Conservation (phyloP, 345 rosid genomes). For the Anastatica hierochuntica region DNA sequence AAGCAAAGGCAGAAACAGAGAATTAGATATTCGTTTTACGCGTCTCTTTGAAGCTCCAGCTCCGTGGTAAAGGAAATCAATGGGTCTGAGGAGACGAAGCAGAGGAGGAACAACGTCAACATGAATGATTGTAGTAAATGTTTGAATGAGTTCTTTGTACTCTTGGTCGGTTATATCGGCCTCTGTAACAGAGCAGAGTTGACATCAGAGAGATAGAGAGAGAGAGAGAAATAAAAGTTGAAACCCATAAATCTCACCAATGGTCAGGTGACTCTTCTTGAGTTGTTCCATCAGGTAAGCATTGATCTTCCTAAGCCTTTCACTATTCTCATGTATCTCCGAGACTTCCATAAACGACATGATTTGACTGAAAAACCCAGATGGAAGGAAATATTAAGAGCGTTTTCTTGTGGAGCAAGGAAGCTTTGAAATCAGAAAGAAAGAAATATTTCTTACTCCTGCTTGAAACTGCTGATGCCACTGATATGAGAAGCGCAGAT, state of each 20-base stretch:
- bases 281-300: constrained; percentile 31
- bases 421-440: too few species aligned
- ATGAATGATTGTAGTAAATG: constrained; percentile 28
- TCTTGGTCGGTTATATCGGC: constrained; percentile 22
- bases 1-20: not conserved
- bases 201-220: not conserved
- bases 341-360: constrained; percentile 50
- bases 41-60: constrained; percentile 18
- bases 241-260: constrained; percentile 30
- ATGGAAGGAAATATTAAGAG: not conserved
- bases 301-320: constrained; percentile 45
- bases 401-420: not conserved
- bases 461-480: constrained; percentile 41
- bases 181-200: constrained; percentile 9
- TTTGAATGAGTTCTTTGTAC: constrained; percentile 26
- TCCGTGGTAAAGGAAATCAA: constrained; percentile 29
- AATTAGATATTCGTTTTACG: constrained; percentile 6
- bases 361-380: constrained; percentile 31
- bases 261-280: constrained; percentile 23
- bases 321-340: constrained; percentile 57
- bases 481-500: constrained; percentile 58
- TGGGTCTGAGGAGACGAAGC: constrained; percentile 23
- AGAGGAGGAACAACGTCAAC: constrained; percentile 28
- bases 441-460: constrained; percentile 40
- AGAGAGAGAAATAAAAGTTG: not conserved